Evolutionary conservation across 2,329 filamentous ascomycete genomes (phyloP), one percentile per base, ranked within the genome.

Genomic region (Sclerotinia borealis): DNA sequence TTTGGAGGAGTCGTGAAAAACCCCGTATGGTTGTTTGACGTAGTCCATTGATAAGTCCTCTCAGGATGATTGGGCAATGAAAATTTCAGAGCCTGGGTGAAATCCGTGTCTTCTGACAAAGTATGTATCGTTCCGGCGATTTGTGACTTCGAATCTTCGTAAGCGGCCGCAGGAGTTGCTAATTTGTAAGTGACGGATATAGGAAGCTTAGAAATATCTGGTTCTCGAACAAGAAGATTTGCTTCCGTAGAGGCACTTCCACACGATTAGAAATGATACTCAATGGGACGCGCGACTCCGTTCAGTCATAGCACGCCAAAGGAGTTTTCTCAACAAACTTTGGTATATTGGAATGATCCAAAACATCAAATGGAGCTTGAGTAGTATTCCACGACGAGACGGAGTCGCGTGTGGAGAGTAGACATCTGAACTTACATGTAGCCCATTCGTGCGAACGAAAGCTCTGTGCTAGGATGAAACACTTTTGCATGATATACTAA

Each of bases 21-120:
- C 52, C 95, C 95, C 0, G 86, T 87, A 71, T 93, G 88, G 73
- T 95, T 93, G 74, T 95, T 96, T 0, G 92, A 96, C 1, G 93
- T 87, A 9, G 83, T 82, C 81, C 95, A 99, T 70, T 92, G 86
- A 73, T 97, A 99, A 1, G 80, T 79, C 4, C 87, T 89, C 69
- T 92, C 88, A 13, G 90, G 84, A 10, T 83, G 81, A 66, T 93
- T 80, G 31, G 74, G 77, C 17, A 89, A 77, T 0, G 84, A 82
- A 43, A 97, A 80, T 0, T 80, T 84, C 15, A 97, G 77, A 0
- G 86, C 82, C 6, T 84, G 81, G 0, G 93, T 97, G 72, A 86
- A 98, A 75, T 99, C 95, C 0, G 91, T 95, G 22, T 85, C 84
- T 59, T 93, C 85, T 51, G 84, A 83, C 0, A 96, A 86, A 74